Conservation (phyloP, 345 rosid species). For the Eucalyptus fibrosa region DNA sequence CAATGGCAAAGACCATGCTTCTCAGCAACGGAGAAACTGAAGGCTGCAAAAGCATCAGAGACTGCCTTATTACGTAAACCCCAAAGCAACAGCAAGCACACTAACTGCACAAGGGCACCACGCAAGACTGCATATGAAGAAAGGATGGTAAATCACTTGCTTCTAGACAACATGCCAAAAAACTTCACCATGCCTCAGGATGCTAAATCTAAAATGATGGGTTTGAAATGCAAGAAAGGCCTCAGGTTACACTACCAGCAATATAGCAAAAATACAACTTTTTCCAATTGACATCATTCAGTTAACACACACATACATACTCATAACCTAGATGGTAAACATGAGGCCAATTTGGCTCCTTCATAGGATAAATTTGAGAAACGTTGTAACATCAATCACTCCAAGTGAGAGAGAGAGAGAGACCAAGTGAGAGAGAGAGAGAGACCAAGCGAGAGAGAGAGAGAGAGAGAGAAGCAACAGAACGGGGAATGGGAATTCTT, state of each 20-base stretch:
- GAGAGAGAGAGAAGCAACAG: background rate
- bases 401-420: background rate
- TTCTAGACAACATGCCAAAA: background rate
- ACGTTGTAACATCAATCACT: background rate
- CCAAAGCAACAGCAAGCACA: background rate
- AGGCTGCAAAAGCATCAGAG: background rate
- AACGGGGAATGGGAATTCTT: background rate
- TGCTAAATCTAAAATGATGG: background rate
- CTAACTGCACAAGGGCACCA: background rate
- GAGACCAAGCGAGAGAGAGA: background rate
- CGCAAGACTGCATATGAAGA: background rate
- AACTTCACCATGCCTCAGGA: background rate
- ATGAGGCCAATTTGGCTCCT: background rate
- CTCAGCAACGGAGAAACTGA: background rate
- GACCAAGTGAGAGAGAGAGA: background rate
- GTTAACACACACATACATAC: background rate
- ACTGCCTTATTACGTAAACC: background rate
- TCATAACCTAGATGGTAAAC: background rate
- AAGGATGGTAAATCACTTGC: background rate
- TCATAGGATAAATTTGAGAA: background rate
- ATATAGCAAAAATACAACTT: background rate
- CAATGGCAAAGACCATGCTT: background rate
- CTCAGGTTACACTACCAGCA: background rate
- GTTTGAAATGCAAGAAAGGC: background rate
- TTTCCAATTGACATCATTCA: background rate